These are phyloP conservation scores for Skeletonema menzelii DNA, from an alignment of 108 stramenopile species.

Conservation along the genomic window DNA sequence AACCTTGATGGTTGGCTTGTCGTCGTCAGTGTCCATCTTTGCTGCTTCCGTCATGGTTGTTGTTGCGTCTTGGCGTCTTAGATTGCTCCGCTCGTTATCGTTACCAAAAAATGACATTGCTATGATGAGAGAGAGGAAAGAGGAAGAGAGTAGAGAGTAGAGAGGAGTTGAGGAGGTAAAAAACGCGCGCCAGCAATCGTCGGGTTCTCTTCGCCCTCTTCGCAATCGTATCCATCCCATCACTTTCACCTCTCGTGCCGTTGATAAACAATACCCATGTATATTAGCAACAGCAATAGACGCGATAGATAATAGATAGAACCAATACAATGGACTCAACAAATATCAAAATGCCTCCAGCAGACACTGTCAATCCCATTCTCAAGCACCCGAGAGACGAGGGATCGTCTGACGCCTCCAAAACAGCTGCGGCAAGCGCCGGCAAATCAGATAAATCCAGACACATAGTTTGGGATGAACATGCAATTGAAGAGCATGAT, in stretches of 20 bases:
- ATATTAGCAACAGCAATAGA: no score
- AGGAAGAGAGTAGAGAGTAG: no score
- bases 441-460: background rate
- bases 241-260: background rate
- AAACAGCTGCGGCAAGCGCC: background rate
- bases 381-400: background rate
- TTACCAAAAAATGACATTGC: background rate
- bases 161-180: no score
- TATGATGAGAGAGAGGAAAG: no score
- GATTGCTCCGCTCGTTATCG: background rate
- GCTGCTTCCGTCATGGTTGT: background rate
- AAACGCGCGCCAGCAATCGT: no score
- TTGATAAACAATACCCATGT: no score
- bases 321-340: background rate
- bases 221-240: no score
- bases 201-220: background rate
- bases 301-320: background rate
- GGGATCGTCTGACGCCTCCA: background rate
- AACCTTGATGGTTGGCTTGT: constrained; percentile 1
- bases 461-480: constrained; percentile 80
- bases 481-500: constrained; percentile 87
- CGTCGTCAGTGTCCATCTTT: background rate
- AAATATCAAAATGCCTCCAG: constrained; percentile 1
- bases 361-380: constrained; percentile 1
- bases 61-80: background rate